phyloP scores from a whole-genome alignment of 441 rosid species.

The Pelargonium australe region DNA sequence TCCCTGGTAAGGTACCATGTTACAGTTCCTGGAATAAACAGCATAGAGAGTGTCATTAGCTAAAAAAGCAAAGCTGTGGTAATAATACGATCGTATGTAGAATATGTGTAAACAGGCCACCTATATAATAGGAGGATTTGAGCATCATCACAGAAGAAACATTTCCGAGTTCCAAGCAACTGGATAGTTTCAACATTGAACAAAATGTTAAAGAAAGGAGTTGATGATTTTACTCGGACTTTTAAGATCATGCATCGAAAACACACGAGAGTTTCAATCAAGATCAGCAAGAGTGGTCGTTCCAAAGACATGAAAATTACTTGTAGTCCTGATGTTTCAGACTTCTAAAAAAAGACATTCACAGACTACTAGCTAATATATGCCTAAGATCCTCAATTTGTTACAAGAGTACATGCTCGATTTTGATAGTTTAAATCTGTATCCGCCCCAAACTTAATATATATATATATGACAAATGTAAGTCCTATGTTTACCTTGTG shows the following conservation, averaged over 20 bases:
- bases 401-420: neutral
- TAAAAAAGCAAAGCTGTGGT: too few species aligned
- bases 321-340: neutral
- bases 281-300: too few species aligned
- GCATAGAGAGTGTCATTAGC: too few species aligned
- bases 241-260: neutral
- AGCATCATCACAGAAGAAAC: neutral
- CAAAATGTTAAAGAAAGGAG: too few species aligned
- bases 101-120: too few species aligned
- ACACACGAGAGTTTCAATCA: neutral
- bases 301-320: neutral
- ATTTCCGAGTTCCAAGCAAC: neutral
- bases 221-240: too few species aligned
- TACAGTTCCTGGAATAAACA: slow-evolving; percentile 40
- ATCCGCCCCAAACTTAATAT: neutral
- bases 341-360: neutral
- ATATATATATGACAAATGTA: neutral
- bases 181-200: neutral
- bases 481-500: slow-evolving; percentile 34
- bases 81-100: too few species aligned
- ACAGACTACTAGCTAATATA: too few species aligned
- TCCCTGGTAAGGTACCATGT: slow-evolving; percentile 57
- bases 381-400: neutral
- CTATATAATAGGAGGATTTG: neutral
- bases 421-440: neutral